Conservation (phyloP, 179 eudicot species). For the Pouteria campechiana region DNA sequence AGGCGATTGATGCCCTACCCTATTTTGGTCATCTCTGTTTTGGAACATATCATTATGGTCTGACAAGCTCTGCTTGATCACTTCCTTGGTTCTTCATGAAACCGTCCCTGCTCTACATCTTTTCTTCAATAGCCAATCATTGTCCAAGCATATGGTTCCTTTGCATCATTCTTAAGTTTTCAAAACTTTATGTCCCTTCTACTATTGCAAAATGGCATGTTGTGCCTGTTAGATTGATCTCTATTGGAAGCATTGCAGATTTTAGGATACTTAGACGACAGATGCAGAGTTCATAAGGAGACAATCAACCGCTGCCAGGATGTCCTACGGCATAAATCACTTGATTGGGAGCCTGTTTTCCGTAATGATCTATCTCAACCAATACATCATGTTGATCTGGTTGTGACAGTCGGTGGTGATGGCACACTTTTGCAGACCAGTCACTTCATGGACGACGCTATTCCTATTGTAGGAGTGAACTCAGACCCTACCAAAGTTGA, state of each 20-base stretch:
- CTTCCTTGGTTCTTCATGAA: too few relatives aligned
- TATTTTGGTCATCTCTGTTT: too few relatives aligned
- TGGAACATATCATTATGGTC: too few relatives aligned
- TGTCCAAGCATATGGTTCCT: too few relatives aligned
- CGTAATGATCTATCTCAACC: conserved; percentile 49
- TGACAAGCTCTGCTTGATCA: too few relatives aligned
- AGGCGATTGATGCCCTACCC: too few relatives aligned
- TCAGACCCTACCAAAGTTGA: conserved; percentile 80
- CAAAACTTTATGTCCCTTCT: too few relatives aligned
- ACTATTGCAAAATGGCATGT: background rate
- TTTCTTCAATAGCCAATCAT: too few relatives aligned
- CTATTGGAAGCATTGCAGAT: conserved; percentile 28
- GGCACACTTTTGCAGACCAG: conserved; percentile 90
- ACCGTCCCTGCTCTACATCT: too few relatives aligned
- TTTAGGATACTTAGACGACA: conserved; percentile 38
- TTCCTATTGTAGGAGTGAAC: conserved; percentile 84
- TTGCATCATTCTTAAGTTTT: too few relatives aligned
- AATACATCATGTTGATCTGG: conserved; percentile 67
- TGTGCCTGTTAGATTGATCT: conserved; percentile 2
- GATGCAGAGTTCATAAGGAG: conserved; percentile 60
- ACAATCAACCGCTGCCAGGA: conserved; percentile 64
- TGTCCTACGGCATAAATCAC: conserved; percentile 41
- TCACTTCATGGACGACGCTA: conserved; percentile 62
- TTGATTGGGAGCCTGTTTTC: conserved; percentile 44
- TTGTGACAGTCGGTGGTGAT: conserved; percentile 83